These are phyloP conservation scores for Starmera caribaea DNA, from an alignment of 805 yeast genomes.

Conservation along the genomic window DNA sequence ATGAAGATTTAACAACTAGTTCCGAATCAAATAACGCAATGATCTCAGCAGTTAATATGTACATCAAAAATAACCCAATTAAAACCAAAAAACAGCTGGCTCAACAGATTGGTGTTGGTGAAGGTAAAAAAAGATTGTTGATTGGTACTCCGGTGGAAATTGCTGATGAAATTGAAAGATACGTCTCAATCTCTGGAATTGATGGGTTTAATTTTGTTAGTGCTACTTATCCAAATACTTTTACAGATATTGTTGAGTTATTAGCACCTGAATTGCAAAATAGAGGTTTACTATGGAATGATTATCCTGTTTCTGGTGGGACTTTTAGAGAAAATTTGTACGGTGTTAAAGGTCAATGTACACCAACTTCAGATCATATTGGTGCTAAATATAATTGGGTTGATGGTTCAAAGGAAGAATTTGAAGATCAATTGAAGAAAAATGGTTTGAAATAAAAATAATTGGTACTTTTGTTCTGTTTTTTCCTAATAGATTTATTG, in stretches of 20 bases:
- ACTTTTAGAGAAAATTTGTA: slow-evolving; percentile 27
- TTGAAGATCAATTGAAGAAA: slow-evolving; percentile 9
- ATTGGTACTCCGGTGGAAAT: slow-evolving; percentile 26
- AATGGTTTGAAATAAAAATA: too few relatives aligned
- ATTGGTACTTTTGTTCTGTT: too few relatives aligned
- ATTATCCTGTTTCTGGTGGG: slow-evolving; percentile 24
- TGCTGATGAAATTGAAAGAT: slow-evolving; percentile 28
- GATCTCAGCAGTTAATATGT: slow-evolving; percentile 20
- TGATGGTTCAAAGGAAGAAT: slow-evolving; percentile 17
- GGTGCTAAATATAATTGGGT: slow-evolving; percentile 13
- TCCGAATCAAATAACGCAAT: slow-evolving; percentile 19
- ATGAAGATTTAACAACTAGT: slow-evolving; percentile 17
- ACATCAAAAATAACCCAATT: slow-evolving; percentile 12
- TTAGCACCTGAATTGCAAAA: slow-evolving; percentile 26
- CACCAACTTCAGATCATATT: slow-evolving; percentile 9
- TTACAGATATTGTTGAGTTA: slow-evolving; percentile 26
- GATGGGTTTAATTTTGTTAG: slow-evolving; percentile 34
- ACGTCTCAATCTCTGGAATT: slow-evolving; percentile 29
- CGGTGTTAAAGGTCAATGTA: slow-evolving; percentile 10
- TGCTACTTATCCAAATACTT: slow-evolving; percentile 26
- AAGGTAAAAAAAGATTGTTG: slow-evolving; percentile 21
- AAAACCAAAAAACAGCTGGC: slow-evolving; percentile 14
- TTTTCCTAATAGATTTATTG: too few relatives aligned
- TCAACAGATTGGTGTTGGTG: slow-evolving; percentile 18
- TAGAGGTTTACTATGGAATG: slow-evolving; percentile 25